Conservation (phyloP, 2,329 filamentous ascomycete species). For the Cladosporium sp. region DNA sequence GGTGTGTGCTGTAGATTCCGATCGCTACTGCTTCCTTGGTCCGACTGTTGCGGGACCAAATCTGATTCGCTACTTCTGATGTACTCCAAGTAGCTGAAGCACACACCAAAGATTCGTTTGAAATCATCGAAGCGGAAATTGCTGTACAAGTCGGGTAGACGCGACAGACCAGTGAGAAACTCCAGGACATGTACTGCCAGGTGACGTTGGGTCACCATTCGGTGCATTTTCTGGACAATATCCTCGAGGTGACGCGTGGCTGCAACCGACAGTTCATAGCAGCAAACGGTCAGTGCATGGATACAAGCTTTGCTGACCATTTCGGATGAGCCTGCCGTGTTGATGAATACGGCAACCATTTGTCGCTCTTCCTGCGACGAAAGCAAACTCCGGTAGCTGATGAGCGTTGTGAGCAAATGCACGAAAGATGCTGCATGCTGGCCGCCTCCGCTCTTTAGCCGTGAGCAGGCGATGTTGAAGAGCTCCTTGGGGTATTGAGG, state of each 20-base stretch:
- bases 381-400: conserved; percentile 74
- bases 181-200: conserved; percentile 94
- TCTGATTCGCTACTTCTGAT: conserved; percentile 56
- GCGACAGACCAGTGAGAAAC: conserved; percentile 85
- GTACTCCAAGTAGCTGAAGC: conserved; percentile 88
- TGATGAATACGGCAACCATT: conserved; percentile 83
- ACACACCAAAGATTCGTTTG: conserved; percentile 91
- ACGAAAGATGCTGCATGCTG: conserved; percentile 46
- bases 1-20: conserved; percentile 16
- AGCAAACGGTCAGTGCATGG: conserved; percentile 90
- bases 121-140: conserved; percentile 88
- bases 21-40: conserved; percentile 20
- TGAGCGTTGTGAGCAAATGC: conserved; percentile 79
- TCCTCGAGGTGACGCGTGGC: conserved; percentile 82
- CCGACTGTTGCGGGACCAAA: conserved; percentile 39
- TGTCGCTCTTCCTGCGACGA: conserved; percentile 77
- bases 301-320: conserved; percentile 90
- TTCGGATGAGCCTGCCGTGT: conserved; percentile 61
- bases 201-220: conserved; percentile 90
- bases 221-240: conserved; percentile 89
- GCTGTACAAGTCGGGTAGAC: conserved; percentile 77
- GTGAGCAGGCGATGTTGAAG: conserved; percentile 11
- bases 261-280: conserved; percentile 86
- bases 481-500: conserved; percentile 74
- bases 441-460: conserved; percentile 6